Conservation (phyloP, 192 early-diverging fungal genomes). For the Pilaira anomala region DNA sequence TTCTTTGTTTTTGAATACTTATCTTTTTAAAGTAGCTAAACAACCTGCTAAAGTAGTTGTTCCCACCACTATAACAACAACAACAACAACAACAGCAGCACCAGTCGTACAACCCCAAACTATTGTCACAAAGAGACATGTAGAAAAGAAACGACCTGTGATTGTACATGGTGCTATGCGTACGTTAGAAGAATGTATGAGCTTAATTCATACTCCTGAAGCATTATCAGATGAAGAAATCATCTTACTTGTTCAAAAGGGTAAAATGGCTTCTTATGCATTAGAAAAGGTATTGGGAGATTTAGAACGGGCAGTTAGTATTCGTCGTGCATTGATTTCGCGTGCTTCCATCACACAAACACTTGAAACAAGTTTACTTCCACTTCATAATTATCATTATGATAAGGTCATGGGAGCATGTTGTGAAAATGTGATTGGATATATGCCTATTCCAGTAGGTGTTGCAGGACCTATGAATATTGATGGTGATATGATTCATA, state of each 20-base stretch:
- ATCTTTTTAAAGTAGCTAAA: slow-evolving; percentile 58
- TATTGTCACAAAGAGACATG: not conserved
- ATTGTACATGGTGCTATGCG: slow-evolving; percentile 23
- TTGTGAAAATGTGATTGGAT: slow-evolving; percentile 95
- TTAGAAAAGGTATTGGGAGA: slow-evolving; percentile 84
- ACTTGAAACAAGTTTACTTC: slow-evolving; percentile 64
- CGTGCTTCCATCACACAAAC: slow-evolving; percentile 63
- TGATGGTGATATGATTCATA: slow-evolving; percentile 75
- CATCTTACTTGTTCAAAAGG: slow-evolving; percentile 60
- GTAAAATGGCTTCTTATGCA: slow-evolving; percentile 78
- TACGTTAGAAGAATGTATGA: slow-evolving; percentile 42
- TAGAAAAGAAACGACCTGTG: not conserved
- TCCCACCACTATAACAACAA: not conserved
- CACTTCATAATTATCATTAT: slow-evolving; percentile 86
- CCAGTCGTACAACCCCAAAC: too few species aligned
- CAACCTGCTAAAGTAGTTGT: slow-evolving; percentile 40
- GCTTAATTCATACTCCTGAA: slow-evolving; percentile 41
- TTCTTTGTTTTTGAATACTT: slow-evolving; percentile 56
- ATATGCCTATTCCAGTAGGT: slow-evolving; percentile 89
- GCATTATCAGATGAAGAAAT: slow-evolving; percentile 74
- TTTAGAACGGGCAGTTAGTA: slow-evolving; percentile 76
- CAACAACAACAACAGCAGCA: not conserved
- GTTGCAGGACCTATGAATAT: slow-evolving; percentile 85
- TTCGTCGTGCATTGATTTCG: slow-evolving; percentile 79
- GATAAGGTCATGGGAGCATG: slow-evolving; percentile 84